phyloP scores from a whole-genome alignment of 1,139 yeast species.

The Kodamaea fungicola region DNA sequence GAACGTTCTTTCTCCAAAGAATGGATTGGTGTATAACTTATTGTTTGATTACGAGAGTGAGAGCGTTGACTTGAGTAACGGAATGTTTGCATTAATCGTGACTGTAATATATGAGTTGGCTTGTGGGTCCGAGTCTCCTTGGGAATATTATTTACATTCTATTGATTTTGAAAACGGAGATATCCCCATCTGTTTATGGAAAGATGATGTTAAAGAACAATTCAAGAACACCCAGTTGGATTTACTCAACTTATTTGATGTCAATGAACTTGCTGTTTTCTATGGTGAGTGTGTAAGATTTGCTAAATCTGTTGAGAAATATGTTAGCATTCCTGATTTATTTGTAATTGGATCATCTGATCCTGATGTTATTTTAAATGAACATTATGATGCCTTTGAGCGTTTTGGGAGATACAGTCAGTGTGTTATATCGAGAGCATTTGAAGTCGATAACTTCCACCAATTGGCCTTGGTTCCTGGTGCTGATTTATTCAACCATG shows the following conservation, averaged over 20 bases:
- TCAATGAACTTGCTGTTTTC: slow-evolving; percentile 52
- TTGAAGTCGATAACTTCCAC: slow-evolving; percentile 72
- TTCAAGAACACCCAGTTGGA: slow-evolving; percentile 69
- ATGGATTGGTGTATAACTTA: slow-evolving; percentile 64
- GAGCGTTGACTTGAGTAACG: slow-evolving; percentile 38
- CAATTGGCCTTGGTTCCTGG: slow-evolving; percentile 82
- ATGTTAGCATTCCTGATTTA: slow-evolving; percentile 38
- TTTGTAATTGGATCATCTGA: slow-evolving; percentile 17
- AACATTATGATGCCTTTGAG: slow-evolving; percentile 22
- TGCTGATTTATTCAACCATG: slow-evolving; percentile 85
- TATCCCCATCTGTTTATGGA: slow-evolving; percentile 69
- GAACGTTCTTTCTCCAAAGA: slow-evolving; percentile 53
- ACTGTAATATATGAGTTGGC: slow-evolving; percentile 69
- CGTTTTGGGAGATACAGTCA: slow-evolving; percentile 51
- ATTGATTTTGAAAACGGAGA: slow-evolving; percentile 39
- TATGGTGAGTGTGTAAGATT: slow-evolving; percentile 51
- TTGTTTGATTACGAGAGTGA: slow-evolving; percentile 49
- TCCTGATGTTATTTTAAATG: slow-evolving; percentile 1
- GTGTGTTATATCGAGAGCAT: slow-evolving; percentile 73
- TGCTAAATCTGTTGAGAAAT: slow-evolving; percentile 30
- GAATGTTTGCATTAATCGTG: slow-evolving; percentile 64
- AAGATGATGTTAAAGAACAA: slow-evolving; percentile 40
- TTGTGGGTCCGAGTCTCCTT: slow-evolving; percentile 59
- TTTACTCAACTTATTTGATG: slow-evolving; percentile 58
- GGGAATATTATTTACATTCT: slow-evolving; percentile 64